Evolutionary conservation across 345 rosid genomes (phyloP).

Genomic region (Melaleuca alternifolia): DNA sequence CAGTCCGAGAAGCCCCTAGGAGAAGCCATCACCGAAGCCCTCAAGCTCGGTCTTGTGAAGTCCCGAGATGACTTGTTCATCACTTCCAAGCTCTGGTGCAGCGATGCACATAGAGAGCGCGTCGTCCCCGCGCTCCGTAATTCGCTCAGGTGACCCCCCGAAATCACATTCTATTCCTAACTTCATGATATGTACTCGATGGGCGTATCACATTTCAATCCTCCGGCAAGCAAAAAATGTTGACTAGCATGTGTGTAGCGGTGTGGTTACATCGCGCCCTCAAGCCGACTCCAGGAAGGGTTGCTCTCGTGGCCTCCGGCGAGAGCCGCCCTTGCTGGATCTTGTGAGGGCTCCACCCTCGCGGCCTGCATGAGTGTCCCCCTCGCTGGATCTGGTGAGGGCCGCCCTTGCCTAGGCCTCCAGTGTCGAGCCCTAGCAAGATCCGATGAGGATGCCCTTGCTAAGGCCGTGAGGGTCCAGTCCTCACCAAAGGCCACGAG

Average conservation of each 20-base stretch:
- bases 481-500: no score
- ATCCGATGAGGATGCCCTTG: no score
- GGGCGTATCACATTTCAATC: neutral
- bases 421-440: no score
- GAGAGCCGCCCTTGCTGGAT: no score
- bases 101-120: neutral
- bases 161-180: neutral
- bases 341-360: no score
- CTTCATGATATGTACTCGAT: neutral
- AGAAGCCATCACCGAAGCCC: conserved; percentile 6
- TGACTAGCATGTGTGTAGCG: neutral
- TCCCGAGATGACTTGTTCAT: conserved; percentile 13
- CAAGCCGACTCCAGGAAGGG: neutral
- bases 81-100: conserved; percentile 15
- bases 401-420: no score
- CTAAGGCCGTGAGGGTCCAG: no score
- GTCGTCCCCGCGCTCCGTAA: conserved; percentile 4
- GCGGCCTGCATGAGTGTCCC: no score
- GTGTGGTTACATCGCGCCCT: neutral
- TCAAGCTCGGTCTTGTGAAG: conserved; percentile 1
- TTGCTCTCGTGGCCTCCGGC: no score
- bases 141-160: conserved; percentile 2
- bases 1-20: conserved; percentile 1
- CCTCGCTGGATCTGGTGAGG: no score
- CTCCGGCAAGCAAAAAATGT: neutral